Evolutionary conservation across 306 rosid genomes (phyloP).

Genomic region (Rubus parviflorus): DNA sequence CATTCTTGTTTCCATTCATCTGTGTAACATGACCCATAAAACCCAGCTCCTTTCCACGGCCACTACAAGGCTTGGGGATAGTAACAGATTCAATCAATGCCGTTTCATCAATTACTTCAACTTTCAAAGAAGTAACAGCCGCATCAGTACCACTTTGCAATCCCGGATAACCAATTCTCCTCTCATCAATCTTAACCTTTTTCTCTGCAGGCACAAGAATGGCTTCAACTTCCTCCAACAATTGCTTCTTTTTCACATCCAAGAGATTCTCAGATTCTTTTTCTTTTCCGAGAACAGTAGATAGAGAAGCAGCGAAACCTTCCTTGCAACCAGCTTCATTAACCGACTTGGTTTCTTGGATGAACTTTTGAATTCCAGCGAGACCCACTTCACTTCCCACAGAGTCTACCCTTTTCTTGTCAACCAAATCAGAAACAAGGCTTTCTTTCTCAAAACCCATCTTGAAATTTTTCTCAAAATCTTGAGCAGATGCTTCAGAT

Average conservation of each 20-base stretch:
- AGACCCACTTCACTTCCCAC: neutral
- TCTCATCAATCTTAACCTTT: neutral
- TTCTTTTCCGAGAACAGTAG: constrained; percentile 15
- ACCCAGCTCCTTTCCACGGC: neutral
- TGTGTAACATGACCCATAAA: neutral
- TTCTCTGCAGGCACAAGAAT: constrained; percentile 40
- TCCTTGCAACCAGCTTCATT: neutral
- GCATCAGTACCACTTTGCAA: neutral
- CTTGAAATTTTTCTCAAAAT: constrained; percentile 8
- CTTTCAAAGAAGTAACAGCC: constrained; percentile 33
- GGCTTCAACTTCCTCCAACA: constrained; percentile 58
- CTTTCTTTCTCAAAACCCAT: constrained; percentile 18
- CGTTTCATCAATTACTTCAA: constrained; percentile 80
- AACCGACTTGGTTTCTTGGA: no score
- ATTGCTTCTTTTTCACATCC: constrained; percentile 51
- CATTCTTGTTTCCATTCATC: neutral
- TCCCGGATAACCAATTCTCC: no score
- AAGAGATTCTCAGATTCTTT: constrained; percentile 24
- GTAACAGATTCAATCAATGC: constrained; percentile 56
- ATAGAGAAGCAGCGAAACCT: constrained; percentile 8
- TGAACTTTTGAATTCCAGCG: neutral
- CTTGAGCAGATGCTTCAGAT: no score
- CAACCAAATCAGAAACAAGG: constrained; percentile 7
- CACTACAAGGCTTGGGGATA: neutral
- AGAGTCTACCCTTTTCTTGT: neutral